phyloP scores from a whole-genome alignment of 805 yeast species.

The Saturnispora silvae region DNA sequence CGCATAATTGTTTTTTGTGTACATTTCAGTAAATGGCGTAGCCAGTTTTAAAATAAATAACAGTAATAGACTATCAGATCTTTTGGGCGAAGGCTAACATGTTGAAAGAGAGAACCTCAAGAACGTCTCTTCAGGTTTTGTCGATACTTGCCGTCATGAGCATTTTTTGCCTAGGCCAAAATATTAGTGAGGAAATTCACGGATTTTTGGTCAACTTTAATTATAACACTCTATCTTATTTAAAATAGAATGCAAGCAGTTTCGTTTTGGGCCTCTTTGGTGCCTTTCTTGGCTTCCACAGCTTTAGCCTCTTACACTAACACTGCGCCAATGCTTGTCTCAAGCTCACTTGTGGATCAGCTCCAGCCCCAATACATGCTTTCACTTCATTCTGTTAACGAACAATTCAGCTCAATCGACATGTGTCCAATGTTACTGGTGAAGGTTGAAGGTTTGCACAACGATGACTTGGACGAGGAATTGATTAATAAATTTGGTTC shows the following conservation, averaged over 20 bases:
- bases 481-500: slow-evolving; percentile 7
- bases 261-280: background rate
- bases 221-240: background rate
- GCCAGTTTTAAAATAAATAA: too few species aligned
- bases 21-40: too few species aligned
- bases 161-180: too few species aligned
- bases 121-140: too few species aligned
- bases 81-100: too few species aligned
- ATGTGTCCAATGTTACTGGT: slow-evolving; percentile 18
- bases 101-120: too few species aligned
- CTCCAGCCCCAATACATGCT: slow-evolving; percentile 15
- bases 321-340: slow-evolving; percentile 25
- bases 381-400: slow-evolving; percentile 7
- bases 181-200: background rate
- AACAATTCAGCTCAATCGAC: too few species aligned
- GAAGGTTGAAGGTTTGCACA: slow-evolving; percentile 16
- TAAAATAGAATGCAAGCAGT: background rate
- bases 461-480: slow-evolving; percentile 11
- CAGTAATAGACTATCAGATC: too few species aligned
- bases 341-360: too few species aligned
- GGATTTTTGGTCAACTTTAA: background rate
- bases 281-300: too few species aligned
- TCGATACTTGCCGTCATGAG: too few species aligned
- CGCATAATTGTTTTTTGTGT: slow-evolving; percentile 24
- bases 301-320: slow-evolving; percentile 16